phyloP scores from a whole-genome alignment of 345 rosid genomes.

The Eucalyptus pauciflora region DNA sequence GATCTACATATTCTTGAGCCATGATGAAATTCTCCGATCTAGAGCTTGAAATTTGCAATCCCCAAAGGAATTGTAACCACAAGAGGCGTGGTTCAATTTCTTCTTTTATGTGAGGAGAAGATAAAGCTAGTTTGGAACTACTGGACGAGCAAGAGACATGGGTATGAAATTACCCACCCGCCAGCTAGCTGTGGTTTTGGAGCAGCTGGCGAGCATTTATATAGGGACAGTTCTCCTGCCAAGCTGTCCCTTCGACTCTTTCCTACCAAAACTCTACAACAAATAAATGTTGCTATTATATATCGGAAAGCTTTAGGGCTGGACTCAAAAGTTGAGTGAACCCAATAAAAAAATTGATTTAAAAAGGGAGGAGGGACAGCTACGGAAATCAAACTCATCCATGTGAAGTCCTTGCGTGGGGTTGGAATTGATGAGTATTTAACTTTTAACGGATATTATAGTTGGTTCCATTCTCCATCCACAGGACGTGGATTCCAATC shows the following conservation, averaged over 20 bases:
- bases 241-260: neutral
- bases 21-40: neutral
- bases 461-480: neutral
- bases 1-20: neutral
- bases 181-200: neutral
- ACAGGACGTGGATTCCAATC: neutral
- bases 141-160: neutral
- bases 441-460: neutral
- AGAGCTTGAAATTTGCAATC: neutral
- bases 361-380: neutral
- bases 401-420: neutral
- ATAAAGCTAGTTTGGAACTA: neutral
- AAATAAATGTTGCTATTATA: neutral
- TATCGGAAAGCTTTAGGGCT: neutral
- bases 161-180: neutral
- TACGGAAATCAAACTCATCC: neutral
- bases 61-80: neutral
- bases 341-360: too few species aligned
- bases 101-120: neutral
- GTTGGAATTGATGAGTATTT: neutral
- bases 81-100: neutral
- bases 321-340: neutral
- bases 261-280: neutral
- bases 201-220: neutral
- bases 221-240: neutral